A percentile compares a stretch with the other conserved stretches of the same genome.
Evolutionary conservation across 352 stramenopile species (phyloP).

Genomic region (Phytopythium vexans): DNA sequence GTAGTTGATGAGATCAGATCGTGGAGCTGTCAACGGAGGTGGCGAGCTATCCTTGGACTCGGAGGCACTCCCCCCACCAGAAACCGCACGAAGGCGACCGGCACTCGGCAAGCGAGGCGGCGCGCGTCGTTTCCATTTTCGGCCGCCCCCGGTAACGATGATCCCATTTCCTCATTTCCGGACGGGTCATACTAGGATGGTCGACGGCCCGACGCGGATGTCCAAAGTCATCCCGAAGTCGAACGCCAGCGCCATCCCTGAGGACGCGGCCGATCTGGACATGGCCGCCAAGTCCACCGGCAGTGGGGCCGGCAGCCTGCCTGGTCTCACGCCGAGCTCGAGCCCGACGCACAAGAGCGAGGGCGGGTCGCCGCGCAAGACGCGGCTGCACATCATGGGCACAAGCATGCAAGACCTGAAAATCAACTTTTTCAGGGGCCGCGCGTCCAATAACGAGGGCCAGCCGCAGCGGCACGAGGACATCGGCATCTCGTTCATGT

Average conservation of each 20-base stretch:
- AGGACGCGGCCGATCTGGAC: constrained; percentile 20
- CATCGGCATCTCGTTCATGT: constrained; percentile 73
- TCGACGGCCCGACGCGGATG: constrained; percentile 61
- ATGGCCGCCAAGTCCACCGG: constrained; percentile 10
- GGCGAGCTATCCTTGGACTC: not conserved
- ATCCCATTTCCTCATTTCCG: constrained; percentile 70
- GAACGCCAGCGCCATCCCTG: constrained; percentile 14
- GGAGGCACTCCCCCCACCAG: not conserved
- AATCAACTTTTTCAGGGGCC: constrained; percentile 67
- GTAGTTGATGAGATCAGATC: too few species aligned
- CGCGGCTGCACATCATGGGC: constrained; percentile 43
- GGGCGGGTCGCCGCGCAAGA: constrained; percentile 23
- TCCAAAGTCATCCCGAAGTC: constrained; percentile 75
- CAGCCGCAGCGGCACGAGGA: constrained; percentile 60
- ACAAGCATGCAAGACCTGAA: constrained; percentile 64
- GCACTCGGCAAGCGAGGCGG: constrained; percentile 12
- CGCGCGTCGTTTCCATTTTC: constrained; percentile 4
- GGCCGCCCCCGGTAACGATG: constrained; percentile 24
- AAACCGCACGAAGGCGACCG: constrained; percentile 15
- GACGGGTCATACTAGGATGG: constrained; percentile 79
- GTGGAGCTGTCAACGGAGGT: too few species aligned
- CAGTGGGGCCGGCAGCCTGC: not conserved
- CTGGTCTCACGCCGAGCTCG: not conserved
- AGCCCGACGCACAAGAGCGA: not conserved
- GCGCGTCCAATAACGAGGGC: constrained; percentile 17